These are phyloP conservation scores for Mortierella alpina DNA, from an alignment of 192 early-diverging fungal genomes.

Conservation along the genomic window DNA sequence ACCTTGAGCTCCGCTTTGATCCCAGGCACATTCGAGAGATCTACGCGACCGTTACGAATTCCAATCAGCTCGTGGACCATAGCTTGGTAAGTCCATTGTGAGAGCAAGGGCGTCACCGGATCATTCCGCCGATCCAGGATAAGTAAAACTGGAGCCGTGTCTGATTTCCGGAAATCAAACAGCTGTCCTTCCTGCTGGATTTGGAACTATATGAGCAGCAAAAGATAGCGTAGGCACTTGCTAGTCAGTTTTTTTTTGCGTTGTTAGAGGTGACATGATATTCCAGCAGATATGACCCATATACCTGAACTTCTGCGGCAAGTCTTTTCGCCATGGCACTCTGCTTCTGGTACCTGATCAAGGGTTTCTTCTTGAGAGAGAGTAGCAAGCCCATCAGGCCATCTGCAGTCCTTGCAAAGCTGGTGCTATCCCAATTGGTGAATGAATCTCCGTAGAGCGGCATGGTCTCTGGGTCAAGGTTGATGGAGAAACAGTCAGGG, in stretches of 20 bases:
- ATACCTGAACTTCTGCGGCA: slow-evolving; percentile 83
- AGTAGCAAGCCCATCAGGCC: slow-evolving; percentile 83
- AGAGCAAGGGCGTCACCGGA: slow-evolving; percentile 92
- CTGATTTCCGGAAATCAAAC: slow-evolving; percentile 83
- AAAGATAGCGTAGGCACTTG: neutral
- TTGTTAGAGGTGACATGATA: too few relatives aligned
- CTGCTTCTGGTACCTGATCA: slow-evolving; percentile 89
- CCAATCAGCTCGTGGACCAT: slow-evolving; percentile 98
- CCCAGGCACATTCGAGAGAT: slow-evolving; percentile 86
- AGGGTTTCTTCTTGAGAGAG: slow-evolving; percentile 90
- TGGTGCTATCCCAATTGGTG: slow-evolving; percentile 81
- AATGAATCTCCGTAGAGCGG: slow-evolving; percentile 79
- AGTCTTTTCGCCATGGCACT: slow-evolving; percentile 86
- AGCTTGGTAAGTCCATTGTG: slow-evolving; percentile 99
- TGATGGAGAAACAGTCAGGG: slow-evolving; percentile 84
- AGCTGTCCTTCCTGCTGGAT: slow-evolving; percentile 80
- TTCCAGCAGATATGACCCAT: neutral
- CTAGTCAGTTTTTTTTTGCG: too few relatives aligned
- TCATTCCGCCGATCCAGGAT: slow-evolving; percentile 96
- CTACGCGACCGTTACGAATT: slow-evolving; percentile 91
- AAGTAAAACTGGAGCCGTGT: slow-evolving; percentile 88
- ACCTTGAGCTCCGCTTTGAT: slow-evolving; percentile 86
- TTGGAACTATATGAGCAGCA: slow-evolving; percentile 65
- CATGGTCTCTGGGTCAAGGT: slow-evolving; percentile 66
- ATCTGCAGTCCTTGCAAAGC: slow-evolving; percentile 82